phyloP scores from a whole-genome alignment of 352 stramenopile genomes.

The Albugo laibachii region DNA sequence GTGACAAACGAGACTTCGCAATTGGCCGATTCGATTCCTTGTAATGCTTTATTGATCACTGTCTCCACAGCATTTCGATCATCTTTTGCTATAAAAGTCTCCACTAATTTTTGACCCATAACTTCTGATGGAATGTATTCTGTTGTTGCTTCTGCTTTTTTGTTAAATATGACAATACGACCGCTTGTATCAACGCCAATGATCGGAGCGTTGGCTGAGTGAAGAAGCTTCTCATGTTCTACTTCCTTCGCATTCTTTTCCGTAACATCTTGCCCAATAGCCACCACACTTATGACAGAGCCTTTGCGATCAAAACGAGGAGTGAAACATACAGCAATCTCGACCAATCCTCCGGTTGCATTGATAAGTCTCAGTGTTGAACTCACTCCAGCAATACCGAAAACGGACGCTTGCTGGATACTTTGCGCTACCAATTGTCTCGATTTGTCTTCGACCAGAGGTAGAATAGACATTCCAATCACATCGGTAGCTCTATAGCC shows the following conservation, averaged over 20 bases:
- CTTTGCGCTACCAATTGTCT: conserved; percentile 19
- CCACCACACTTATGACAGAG: conserved; percentile 31
- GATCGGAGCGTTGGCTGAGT: conserved; percentile 59
- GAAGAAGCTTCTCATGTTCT: conserved; percentile 50
- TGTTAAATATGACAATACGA: conserved; percentile 75
- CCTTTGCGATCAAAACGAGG: conserved; percentile 20
- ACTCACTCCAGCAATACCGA: conserved; percentile 21
- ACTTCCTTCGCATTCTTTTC: conserved; percentile 38
- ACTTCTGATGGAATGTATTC: conserved; percentile 78
- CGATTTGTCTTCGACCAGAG: conserved; percentile 27
- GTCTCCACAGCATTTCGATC: conserved; percentile 35
- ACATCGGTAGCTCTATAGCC: conserved; percentile 28
- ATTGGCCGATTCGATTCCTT: conserved; percentile 47
- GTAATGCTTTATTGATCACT: conserved; percentile 47
- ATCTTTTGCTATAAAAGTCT: conserved; percentile 53
- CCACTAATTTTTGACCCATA: conserved; percentile 60
- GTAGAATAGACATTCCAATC: conserved; percentile 19
- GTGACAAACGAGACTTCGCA: conserved; percentile 72
- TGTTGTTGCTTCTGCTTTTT: conserved; percentile 75
- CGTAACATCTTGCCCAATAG: conserved; percentile 48
- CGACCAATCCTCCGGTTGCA: conserved; percentile 19
- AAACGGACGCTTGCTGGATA: conserved; percentile 20
- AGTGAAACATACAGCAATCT: conserved; percentile 33
- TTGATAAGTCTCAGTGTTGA: conserved; percentile 35
- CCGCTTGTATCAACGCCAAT: conserved; percentile 44